Percentiles rank a stretch among this genome's conserved stretches.
Evolutionary conservation across 2,329 filamentous ascomycete species (phyloP).

Genomic region (Xylariaceae sp.): DNA sequence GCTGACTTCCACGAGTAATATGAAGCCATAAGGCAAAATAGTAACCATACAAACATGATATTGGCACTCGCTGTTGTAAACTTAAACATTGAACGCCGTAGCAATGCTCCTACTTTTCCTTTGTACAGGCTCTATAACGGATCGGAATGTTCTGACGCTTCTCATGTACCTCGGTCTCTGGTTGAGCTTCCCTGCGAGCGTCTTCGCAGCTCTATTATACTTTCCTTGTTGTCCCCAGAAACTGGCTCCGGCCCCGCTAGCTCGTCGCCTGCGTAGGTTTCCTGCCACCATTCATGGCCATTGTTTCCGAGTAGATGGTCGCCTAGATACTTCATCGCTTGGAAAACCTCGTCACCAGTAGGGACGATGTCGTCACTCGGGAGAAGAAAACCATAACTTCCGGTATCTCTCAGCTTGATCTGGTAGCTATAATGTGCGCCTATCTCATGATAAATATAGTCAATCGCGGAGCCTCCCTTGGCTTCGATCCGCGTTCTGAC

Average conservation of each 20-base stretch:
- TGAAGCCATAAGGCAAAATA: no score
- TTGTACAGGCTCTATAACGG: conserved; percentile 3
- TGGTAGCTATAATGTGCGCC: conserved; percentile 86
- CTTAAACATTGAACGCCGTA: conserved; percentile 15
- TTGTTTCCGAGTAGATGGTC: conserved; percentile 77
- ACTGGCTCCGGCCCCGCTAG: conserved; percentile 27
- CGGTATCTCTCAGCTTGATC: conserved; percentile 90
- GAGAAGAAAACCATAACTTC: conserved; percentile 91
- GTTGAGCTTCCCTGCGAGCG: conserved; percentile 28
- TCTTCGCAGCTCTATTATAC: conserved; percentile 28
- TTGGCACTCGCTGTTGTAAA: no score
- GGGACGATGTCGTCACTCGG: conserved; percentile 87
- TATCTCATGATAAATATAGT: conserved; percentile 94
- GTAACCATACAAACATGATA: no score
- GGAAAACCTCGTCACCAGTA: conserved; percentile 85
- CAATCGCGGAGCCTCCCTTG: conserved; percentile 83
- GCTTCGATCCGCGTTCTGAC: conserved; percentile 64
- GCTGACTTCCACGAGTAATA: no score
- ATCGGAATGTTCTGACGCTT: not conserved
- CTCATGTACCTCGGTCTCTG: conserved; percentile 17
- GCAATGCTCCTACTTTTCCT: conserved; percentile 5
- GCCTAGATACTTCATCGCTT: conserved; percentile 82
- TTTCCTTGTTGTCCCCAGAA: conserved; percentile 20
- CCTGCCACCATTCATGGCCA: conserved; percentile 59
- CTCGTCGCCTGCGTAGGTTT: conserved; percentile 34